A percentile compares a stretch with the other conserved stretches of the same genome.
These are phyloP conservation scores for Mucor sp. DNA, from an alignment of 371 early-diverging fungal species.

Conservation along the genomic window DNA sequence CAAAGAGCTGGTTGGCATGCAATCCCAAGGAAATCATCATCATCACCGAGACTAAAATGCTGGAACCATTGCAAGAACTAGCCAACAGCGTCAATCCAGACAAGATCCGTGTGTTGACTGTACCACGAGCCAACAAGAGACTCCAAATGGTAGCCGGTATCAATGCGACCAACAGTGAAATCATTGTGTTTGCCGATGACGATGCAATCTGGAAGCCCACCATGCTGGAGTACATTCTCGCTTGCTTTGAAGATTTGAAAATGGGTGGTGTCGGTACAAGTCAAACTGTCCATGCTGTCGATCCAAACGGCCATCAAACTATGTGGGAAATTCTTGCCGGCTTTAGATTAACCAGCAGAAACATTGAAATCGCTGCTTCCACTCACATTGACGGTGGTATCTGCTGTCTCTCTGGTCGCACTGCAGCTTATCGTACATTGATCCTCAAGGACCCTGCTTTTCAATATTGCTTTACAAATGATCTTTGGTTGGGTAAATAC, in stretches of 20 bases:
- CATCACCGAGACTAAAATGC: slow-evolving; percentile 61
- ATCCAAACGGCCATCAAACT: slow-evolving; percentile 61
- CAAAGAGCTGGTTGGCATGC: slow-evolving; percentile 66
- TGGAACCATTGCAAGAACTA: slow-evolving; percentile 48
- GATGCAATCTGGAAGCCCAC: slow-evolving; percentile 73
- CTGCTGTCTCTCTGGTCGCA: slow-evolving; percentile 79
- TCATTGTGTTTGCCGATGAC: slow-evolving; percentile 78
- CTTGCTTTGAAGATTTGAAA: slow-evolving; percentile 73
- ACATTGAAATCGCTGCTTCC: slow-evolving; percentile 76
- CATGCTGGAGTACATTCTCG: slow-evolving; percentile 66
- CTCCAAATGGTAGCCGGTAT: slow-evolving; percentile 76
- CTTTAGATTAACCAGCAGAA: slow-evolving; percentile 71
- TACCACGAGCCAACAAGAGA: slow-evolving; percentile 67
- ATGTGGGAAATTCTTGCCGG: slow-evolving; percentile 78
- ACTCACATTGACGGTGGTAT: slow-evolving; percentile 81
- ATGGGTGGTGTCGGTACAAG: slow-evolving; percentile 82
- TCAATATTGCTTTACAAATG: slow-evolving; percentile 70
- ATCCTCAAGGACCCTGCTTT: slow-evolving; percentile 76
- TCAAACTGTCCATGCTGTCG: slow-evolving; percentile 58
- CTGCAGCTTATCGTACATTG: slow-evolving; percentile 74
- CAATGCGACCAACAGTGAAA: slow-evolving; percentile 64
- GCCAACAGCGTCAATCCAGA: slow-evolving; percentile 47
- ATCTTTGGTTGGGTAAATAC: slow-evolving; percentile 73
- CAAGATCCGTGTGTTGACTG: slow-evolving; percentile 52
- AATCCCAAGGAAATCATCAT: slow-evolving; percentile 68